Conservation (phyloP, 148 eudicot genomes). For the Tetragonia tetragonoides region DNA sequence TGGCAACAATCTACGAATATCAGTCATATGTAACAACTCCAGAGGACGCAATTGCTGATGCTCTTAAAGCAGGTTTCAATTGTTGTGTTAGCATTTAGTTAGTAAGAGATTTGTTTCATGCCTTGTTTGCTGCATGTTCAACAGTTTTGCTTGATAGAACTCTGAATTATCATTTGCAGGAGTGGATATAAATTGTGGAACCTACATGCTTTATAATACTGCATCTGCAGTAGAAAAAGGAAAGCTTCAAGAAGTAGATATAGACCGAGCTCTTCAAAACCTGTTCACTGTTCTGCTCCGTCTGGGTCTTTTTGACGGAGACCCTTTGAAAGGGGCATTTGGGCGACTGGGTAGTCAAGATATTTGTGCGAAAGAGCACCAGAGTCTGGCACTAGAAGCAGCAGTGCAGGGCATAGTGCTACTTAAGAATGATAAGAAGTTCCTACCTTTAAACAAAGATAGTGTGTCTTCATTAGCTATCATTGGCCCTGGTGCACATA, state of each 20-base stretch:
- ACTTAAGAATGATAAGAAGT: constrained; percentile 67
- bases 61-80: constrained; percentile 81
- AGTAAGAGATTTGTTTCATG: background rate
- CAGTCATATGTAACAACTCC: constrained; percentile 58
- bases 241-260: constrained; percentile 61
- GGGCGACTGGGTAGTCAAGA: constrained; percentile 60
- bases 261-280: constrained; percentile 77
- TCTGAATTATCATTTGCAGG: constrained; percentile 39
- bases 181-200: constrained; percentile 89
- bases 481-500: constrained; percentile 82
- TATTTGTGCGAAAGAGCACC: constrained; percentile 71
- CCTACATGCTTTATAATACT: constrained; percentile 64
- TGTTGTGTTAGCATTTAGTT: background rate
- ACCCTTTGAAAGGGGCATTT: constrained; percentile 50
- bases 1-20: constrained; percentile 84
- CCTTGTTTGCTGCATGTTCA: background rate
- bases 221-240: constrained; percentile 67
- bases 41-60: constrained; percentile 86
- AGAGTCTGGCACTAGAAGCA: constrained; percentile 77
- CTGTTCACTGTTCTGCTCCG: constrained; percentile 72
- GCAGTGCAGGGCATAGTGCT: constrained; percentile 91
- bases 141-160: constrained; percentile 10
- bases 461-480: constrained; percentile 60
- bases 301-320: constrained; percentile 79
- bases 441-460: constrained; percentile 62